Percentiles rank a stretch among this genome's conserved stretches.
Evolutionary conservation across 768 basidiomycete species (phyloP).

Genomic region (Melanogaster broomeanus): DNA sequence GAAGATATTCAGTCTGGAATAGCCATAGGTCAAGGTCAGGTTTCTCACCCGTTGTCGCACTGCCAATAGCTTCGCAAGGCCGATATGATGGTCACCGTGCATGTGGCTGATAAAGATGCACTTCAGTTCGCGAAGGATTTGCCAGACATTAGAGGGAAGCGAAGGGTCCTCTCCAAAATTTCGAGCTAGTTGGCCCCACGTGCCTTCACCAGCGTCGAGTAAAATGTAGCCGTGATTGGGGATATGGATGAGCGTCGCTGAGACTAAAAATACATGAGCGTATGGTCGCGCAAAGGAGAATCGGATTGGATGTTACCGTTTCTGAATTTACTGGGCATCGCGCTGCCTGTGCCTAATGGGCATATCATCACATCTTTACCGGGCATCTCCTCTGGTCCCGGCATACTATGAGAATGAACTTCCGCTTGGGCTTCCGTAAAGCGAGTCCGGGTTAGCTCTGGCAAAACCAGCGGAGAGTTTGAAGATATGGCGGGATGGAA

Average conservation of each 20-base stretch:
- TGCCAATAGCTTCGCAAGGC: conserved; percentile 70
- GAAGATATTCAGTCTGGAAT: background rate
- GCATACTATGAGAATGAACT: conserved; percentile 21
- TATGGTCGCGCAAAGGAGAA: background rate
- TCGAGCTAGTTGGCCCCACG: conserved; percentile 84
- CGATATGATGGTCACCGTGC: conserved; percentile 92
- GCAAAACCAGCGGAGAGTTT: conserved; percentile 12
- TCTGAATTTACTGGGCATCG: conserved; percentile 81
- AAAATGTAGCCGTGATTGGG: conserved; percentile 73
- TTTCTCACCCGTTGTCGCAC: conserved; percentile 62
- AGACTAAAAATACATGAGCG: conserved; percentile 46
- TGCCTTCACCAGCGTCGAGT: conserved; percentile 92
- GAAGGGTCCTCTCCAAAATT: conserved; percentile 60
- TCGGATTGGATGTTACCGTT: conserved; percentile 60
- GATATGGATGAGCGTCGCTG: conserved; percentile 74
- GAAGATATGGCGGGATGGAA: conserved; percentile 31
- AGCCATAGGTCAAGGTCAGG: background rate
- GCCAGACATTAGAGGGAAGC: conserved; percentile 45
- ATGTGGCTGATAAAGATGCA: conserved; percentile 88
- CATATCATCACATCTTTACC: conserved; percentile 72
- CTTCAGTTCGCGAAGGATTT: conserved; percentile 67
- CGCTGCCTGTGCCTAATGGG: conserved; percentile 88
- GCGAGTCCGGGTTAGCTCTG: conserved; percentile 34
- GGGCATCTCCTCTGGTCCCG: conserved; percentile 13
- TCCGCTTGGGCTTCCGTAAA: conserved; percentile 42